Percentiles rank a stretch among this genome's conserved stretches.
These are phyloP conservation scores for Waltiozyma sp. DNA, from an alignment of 1,139 yeast genomes.

Conservation along the genomic window DNA sequence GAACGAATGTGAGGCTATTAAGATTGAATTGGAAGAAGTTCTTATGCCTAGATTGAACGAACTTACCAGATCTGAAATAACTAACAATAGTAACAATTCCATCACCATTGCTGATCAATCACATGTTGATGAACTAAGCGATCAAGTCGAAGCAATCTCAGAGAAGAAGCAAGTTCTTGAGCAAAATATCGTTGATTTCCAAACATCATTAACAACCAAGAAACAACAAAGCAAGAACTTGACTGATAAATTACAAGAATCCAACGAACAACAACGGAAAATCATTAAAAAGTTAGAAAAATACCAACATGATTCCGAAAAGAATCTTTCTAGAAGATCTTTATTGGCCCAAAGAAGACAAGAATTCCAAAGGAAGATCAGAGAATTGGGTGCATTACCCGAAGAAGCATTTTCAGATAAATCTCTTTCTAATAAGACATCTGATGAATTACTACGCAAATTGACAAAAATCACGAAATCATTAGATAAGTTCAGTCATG, in stretches of 20 bases:
- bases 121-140: slow-evolving; percentile 16
- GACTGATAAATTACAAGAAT: slow-evolving; percentile 31
- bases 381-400: slow-evolving; percentile 80
- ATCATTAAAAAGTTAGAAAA: slow-evolving; percentile 48
- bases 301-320: slow-evolving; percentile 57
- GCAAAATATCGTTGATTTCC: slow-evolving; percentile 18
- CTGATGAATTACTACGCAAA: slow-evolving; percentile 44
- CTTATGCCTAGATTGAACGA: slow-evolving; percentile 33
- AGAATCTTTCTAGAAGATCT: slow-evolving; percentile 52
- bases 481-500: slow-evolving; percentile 58
- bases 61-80: slow-evolving; percentile 16
- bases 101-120: slow-evolving; percentile 10
- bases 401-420: slow-evolving; percentile 63
- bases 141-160: slow-evolving; percentile 24
- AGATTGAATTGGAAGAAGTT: slow-evolving; percentile 50
- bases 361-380: slow-evolving; percentile 60
- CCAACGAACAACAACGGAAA: slow-evolving; percentile 47
- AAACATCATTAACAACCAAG: neutral
- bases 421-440: slow-evolving; percentile 26
- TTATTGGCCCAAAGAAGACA: slow-evolving; percentile 53
- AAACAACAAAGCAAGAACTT: slow-evolving; percentile 17
- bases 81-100: neutral
- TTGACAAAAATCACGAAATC: slow-evolving; percentile 48
- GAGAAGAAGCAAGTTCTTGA: slow-evolving; percentile 20
- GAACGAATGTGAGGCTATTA: slow-evolving; percentile 36